Percentiles rank a stretch among this genome's conserved stretches.
phyloP scores from a whole-genome alignment of 108 stramenopile genomes.

The Poteriospumella lacustris region DNA sequence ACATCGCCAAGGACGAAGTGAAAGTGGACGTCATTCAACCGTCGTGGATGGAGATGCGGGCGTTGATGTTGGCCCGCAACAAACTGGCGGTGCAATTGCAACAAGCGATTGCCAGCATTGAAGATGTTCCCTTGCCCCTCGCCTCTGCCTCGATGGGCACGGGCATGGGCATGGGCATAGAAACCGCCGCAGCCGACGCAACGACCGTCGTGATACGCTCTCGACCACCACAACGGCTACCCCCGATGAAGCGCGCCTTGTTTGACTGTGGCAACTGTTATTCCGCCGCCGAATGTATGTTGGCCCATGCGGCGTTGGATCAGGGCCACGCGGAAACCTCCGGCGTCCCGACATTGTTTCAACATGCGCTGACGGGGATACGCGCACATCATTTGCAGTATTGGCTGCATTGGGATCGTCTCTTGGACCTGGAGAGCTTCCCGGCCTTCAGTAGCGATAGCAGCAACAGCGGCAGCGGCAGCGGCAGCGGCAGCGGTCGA shows the following conservation, averaged over 20 bases:
- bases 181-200: too few species aligned
- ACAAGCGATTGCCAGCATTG: not conserved
- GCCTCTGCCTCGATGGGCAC: not conserved
- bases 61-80: constrained; percentile 1
- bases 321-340: not conserved
- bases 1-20: not conserved
- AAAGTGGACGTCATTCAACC: constrained; percentile 7
- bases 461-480: too few species aligned
- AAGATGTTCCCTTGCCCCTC: too few species aligned
- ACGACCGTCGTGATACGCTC: too few species aligned
- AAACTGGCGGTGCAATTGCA: not conserved
- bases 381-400: not conserved
- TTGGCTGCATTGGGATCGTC: not conserved
- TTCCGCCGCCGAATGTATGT: constrained; percentile 17
- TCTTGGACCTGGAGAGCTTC: not conserved
- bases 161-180: not conserved
- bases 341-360: not conserved
- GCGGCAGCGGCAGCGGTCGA: too few species aligned
- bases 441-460: too few species aligned
- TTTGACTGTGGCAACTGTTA: not conserved
- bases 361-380: not conserved
- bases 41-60: not conserved
- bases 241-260: not conserved
- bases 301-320: not conserved
- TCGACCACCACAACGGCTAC: not conserved